A percentile compares a stretch with the other conserved stretches of the same genome.
phyloP scores from a whole-genome alignment of 805 yeast species.

The Jamesozyma spencerorum region DNA sequence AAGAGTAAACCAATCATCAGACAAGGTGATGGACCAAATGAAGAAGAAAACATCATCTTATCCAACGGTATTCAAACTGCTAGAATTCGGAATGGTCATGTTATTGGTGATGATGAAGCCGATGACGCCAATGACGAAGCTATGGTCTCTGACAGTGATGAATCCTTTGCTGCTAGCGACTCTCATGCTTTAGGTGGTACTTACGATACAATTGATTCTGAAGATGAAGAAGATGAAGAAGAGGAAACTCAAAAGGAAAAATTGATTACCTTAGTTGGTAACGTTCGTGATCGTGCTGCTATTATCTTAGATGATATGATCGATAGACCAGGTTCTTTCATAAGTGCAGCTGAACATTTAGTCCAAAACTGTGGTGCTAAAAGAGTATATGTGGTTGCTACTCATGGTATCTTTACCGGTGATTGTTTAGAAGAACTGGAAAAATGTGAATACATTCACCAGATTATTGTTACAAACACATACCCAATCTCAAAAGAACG shows the following conservation, averaged over 20 bases:
- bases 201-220: slow-evolving; percentile 74
- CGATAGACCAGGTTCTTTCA: slow-evolving; percentile 87
- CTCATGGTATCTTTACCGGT: slow-evolving; percentile 91
- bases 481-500: slow-evolving; percentile 73
- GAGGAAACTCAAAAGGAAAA: slow-evolving; percentile 48
- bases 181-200: slow-evolving; percentile 70
- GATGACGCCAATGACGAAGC: slow-evolving; percentile 26
- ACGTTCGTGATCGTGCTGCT: slow-evolving; percentile 85
- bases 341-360: slow-evolving; percentile 97
- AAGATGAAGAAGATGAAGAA: slow-evolving; percentile 69
- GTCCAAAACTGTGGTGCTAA: slow-evolving; percentile 94
- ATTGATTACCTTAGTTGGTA: slow-evolving; percentile 92
- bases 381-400: slow-evolving; percentile 80
- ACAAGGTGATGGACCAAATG: slow-evolving; percentile 40
- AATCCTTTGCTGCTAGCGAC: slow-evolving; percentile 14
- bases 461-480: slow-evolving; percentile 90
- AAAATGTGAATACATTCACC: slow-evolving; percentile 74
- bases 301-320: slow-evolving; percentile 94
- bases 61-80: slow-evolving; percentile 88
- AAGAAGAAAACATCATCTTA: slow-evolving; percentile 57
- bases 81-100: slow-evolving; percentile 92
- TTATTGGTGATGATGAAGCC: slow-evolving; percentile 72
- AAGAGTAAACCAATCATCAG: slow-evolving; percentile 36
- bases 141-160: slow-evolving; percentile 28
- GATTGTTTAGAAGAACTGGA: slow-evolving; percentile 74